Evolutionary conservation across 2,329 filamentous ascomycete species (phyloP).

Genomic region (Colletotrichum plurivorum): DNA sequence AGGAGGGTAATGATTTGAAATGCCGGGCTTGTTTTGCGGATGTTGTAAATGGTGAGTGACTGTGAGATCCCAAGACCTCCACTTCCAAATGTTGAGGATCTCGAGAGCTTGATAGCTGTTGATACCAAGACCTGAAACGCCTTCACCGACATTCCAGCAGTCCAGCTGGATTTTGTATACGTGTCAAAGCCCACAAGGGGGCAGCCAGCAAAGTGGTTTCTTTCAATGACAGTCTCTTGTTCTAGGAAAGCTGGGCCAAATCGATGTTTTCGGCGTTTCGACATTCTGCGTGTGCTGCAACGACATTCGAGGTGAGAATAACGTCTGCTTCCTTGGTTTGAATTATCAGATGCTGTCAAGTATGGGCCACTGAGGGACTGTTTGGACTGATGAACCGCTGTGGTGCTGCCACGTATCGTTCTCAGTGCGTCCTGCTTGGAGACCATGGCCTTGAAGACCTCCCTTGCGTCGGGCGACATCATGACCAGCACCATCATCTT

Average conservation of each 20-base stretch:
- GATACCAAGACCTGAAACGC: not conserved
- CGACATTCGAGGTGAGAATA: not conserved
- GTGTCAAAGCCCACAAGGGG: not conserved
- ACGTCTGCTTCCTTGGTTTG: not conserved
- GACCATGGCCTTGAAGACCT: not conserved
- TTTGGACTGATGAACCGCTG: not conserved
- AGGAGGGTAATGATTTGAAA: too few relatives aligned
- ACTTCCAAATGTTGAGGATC: not conserved
- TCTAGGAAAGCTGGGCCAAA: not conserved
- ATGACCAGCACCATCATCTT: not conserved
- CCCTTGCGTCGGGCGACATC: not conserved
- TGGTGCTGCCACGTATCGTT: not conserved
- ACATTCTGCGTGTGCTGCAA: not conserved
- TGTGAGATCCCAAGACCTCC: not conserved
- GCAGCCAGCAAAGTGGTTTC: not conserved
- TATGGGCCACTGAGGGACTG: not conserved
- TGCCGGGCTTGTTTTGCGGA: not conserved
- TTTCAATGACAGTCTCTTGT: not conserved
- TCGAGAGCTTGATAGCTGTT: not conserved
- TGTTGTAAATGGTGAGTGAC: not conserved
- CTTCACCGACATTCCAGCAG: not conserved
- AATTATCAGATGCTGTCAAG: not conserved
- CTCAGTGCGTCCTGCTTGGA: not conserved
- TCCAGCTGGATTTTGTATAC: not conserved
- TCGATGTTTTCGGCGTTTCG: not conserved